Conservation (phyloP, 306 rosid species). For the Inga oerstediana region DNA sequence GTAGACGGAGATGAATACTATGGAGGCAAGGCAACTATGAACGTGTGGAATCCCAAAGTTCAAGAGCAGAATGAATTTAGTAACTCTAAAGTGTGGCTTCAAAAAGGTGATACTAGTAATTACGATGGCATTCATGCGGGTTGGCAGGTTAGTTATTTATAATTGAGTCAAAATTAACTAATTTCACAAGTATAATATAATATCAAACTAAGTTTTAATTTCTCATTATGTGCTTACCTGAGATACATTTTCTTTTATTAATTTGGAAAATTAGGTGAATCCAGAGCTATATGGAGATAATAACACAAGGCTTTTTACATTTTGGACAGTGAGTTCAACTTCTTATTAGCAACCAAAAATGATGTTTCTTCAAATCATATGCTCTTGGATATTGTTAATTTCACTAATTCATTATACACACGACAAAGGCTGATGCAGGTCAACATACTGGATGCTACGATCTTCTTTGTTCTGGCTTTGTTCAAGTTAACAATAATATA, state of each 20-base stretch:
- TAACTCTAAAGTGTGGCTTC: conserved; percentile 57
- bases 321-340: conserved; percentile 20
- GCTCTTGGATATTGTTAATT: background rate
- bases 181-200: too few relatives aligned
- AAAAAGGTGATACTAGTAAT: conserved; percentile 49
- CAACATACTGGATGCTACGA: conserved; percentile 66
- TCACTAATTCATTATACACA: conserved; percentile 1
- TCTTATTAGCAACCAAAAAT: background rate
- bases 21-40: conserved; percentile 60
- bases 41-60: conserved; percentile 57
- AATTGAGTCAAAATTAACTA: too few relatives aligned
- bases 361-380: background rate
- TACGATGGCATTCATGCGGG: conserved; percentile 59
- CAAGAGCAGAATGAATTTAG: conserved; percentile 55
- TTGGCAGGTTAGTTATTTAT: background rate
- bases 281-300: conserved; percentile 59
- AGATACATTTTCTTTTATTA: conserved; percentile 23
- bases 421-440: conserved; percentile 56
- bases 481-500: conserved; percentile 52
- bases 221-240: background rate
- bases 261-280: conserved; percentile 44
- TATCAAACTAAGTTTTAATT: too few relatives aligned
- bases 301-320: conserved; percentile 39
- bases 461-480: conserved; percentile 56
- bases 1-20: conserved; percentile 49